These are phyloP conservation scores for Aspergillus viridinutans DNA, from an alignment of 2,329 filamentous ascomycete species.

Conservation along the genomic window DNA sequence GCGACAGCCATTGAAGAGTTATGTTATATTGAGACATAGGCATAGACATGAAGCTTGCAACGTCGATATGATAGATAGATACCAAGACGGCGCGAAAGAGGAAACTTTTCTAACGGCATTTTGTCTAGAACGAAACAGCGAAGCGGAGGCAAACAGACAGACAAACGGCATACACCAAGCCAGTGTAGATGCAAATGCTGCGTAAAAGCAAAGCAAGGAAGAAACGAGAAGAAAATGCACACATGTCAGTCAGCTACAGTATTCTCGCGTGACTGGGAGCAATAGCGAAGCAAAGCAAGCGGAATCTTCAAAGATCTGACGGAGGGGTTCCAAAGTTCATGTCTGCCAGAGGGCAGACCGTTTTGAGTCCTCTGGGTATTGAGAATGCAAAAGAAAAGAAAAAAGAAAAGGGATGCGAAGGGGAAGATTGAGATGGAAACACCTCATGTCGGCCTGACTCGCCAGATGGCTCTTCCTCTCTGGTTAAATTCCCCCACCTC, in stretches of 20 bases:
- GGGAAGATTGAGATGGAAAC: slow-evolving; percentile 1
- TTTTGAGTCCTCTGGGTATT: slow-evolving; percentile 26
- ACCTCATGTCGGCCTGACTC: slow-evolving; percentile 13
- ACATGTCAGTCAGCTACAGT: neutral
- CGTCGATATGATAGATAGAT: slow-evolving; percentile 1
- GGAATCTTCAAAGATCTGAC: neutral
- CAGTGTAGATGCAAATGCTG: slow-evolving; percentile 15
- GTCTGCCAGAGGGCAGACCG: neutral
- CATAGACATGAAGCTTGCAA: neutral
- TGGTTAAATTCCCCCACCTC: slow-evolving; percentile 3
- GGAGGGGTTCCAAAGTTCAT: neutral
- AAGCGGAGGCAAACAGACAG: slow-evolving; percentile 6
- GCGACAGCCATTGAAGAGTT: slow-evolving; percentile 2
- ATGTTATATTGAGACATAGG: slow-evolving; percentile 9
- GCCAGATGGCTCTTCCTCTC: slow-evolving; percentile 9
- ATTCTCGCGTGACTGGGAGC: neutral
- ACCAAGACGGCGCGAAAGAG: neutral
- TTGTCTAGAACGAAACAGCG: slow-evolving; percentile 22
- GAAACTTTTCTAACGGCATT: slow-evolving; percentile 24
- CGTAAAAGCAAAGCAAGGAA: slow-evolving; percentile 9
- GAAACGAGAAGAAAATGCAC: slow-evolving; percentile 11
- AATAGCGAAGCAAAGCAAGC: slow-evolving; percentile 2
- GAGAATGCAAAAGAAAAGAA: slow-evolving; percentile 16
- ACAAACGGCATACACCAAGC: slow-evolving; percentile 25
- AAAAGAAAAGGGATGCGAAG: slow-evolving; percentile 5